A percentile compares a stretch with the other conserved stretches of the same genome.
These are phyloP conservation scores for Aegilops tauschii DNA, from an alignment of 176 grass and related monocot genomes.

Conservation along the genomic window DNA sequence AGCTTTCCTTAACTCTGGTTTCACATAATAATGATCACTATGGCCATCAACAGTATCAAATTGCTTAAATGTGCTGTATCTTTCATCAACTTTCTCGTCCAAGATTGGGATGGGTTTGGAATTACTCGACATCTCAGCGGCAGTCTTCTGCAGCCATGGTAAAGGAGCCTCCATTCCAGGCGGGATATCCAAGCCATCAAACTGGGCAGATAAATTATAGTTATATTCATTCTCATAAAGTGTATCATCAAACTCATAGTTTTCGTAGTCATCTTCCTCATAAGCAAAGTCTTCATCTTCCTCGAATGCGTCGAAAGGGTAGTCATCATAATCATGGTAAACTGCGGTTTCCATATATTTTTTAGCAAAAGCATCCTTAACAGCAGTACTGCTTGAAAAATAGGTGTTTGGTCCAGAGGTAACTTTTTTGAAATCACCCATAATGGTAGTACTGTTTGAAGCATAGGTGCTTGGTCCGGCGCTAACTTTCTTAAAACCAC, in stretches of 20 bases:
- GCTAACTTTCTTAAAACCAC: background rate
- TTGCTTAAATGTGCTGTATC: constrained; percentile 66
- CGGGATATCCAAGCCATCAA: constrained; percentile 60
- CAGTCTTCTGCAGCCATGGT: constrained; percentile 53
- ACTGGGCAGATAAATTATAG: constrained; percentile 67
- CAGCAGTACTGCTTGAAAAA: constrained; percentile 14
- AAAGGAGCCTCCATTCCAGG: constrained; percentile 42
- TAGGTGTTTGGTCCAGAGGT: constrained; percentile 48
- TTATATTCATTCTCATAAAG: constrained; percentile 40
- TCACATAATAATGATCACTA: constrained; percentile 66
- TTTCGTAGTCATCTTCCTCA: constrained; percentile 64
- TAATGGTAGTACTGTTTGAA: background rate
- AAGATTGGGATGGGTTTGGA: constrained; percentile 32
- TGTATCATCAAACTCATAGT: constrained; percentile 41
- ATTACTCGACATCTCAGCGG: constrained; percentile 24
- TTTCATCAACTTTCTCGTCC: constrained; percentile 61
- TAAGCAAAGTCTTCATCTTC: constrained; percentile 61
- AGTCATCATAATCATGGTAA: constrained; percentile 47
- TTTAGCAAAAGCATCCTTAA: constrained; percentile 4
- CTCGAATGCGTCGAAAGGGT: constrained; percentile 44
- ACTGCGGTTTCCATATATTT: background rate
- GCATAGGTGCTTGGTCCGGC: constrained; percentile 48
- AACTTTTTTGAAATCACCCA: background rate
- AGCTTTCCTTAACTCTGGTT: constrained; percentile 37
- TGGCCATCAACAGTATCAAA: constrained; percentile 76